phyloP scores from a whole-genome alignment of 2,329 filamentous ascomycete genomes.

The Aspergillus arachidicola region DNA sequence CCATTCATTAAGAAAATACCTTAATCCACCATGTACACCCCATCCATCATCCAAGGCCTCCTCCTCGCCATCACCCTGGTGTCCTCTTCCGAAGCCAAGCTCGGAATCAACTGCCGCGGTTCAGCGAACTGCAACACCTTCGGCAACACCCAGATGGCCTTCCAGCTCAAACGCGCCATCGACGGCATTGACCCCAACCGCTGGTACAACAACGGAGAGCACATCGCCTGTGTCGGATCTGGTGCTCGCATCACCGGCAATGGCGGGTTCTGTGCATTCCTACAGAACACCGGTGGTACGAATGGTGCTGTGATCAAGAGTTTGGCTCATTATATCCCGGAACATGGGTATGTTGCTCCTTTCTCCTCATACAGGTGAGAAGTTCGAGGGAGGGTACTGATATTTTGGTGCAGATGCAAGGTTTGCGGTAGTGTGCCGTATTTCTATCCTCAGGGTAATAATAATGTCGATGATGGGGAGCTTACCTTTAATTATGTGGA shows the following conservation, averaged over 20 bases:
- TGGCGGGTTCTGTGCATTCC: not conserved
- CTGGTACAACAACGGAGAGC: not conserved
- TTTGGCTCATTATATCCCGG: not conserved
- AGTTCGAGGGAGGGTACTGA: not conserved
- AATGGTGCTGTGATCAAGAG: not conserved
- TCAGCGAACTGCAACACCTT: not conserved
- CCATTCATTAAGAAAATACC: too few species aligned
- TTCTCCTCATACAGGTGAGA: not conserved
- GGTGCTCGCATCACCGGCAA: not conserved
- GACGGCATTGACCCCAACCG: not conserved
- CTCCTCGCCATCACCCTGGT: not conserved
- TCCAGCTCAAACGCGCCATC: not conserved
- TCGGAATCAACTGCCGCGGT: slow-evolving; percentile 1
- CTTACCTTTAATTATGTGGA: not conserved
- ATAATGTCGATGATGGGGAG: not conserved
- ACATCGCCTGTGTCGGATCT: not conserved
- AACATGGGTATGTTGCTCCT: not conserved
- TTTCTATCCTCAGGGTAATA: not conserved
- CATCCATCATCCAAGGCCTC: not conserved
- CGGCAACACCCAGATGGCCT: not conserved
- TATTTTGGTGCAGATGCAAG: not conserved
- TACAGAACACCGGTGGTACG: not conserved
- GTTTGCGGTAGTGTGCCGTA: not conserved
- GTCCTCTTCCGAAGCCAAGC: not conserved
- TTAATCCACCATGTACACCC: not conserved